Base-by-base conservation (phyloP, 768 basidiomycete species). In the Nevesoporus exiguus region DNA sequence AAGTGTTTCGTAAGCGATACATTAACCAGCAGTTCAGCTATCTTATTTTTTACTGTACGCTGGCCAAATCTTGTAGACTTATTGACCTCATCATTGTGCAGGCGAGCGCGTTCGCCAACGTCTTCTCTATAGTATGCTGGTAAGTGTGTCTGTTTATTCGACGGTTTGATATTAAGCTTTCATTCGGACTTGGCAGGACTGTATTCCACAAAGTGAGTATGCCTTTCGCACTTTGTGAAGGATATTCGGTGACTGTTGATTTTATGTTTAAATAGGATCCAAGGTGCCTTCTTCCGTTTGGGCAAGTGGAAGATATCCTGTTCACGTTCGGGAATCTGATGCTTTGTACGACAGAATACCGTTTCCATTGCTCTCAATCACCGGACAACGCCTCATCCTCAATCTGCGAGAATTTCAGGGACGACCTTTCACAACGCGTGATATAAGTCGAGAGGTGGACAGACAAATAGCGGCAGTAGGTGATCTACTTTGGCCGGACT, bases 341-440 rank as follows among this genome's bases (percentile, higher is more conserved):
- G 3, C 2, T 15, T 30, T 13, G 27, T 34, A 21, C 11, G 19
- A 19, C 54, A 65, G 64, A 11, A 8, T 66, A 14, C 27, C 64
- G 5, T 42, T 21, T 7, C 61, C 58, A 1, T 14, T 62, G 0
- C 47, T 65, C 19, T 55, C 58, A 0, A 14, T 60, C 6, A 14
- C 40, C 1, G 63, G 63, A 21, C 63, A 65, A 47, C 61, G 57
- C 5, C 54, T 59, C 10, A 49, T 64, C n/a, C 49, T 64, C 25
- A 64, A 62, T 29, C 55, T 65, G 19, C 52, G 55, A 13, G 49
- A 46, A 37, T 41, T 47, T 11, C 30, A 44, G 19, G 47, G 22
- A 19, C 60, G 36, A 24, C 24, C 30, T 2, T 41, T 48, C 2
- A 25, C 42, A 1, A 55, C 33, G 3, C 27, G 36, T 15, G 55